These are phyloP conservation scores for Fusarium phyllophilum DNA, from an alignment of 2,329 filamentous ascomycete genomes.

Conservation along the genomic window DNA sequence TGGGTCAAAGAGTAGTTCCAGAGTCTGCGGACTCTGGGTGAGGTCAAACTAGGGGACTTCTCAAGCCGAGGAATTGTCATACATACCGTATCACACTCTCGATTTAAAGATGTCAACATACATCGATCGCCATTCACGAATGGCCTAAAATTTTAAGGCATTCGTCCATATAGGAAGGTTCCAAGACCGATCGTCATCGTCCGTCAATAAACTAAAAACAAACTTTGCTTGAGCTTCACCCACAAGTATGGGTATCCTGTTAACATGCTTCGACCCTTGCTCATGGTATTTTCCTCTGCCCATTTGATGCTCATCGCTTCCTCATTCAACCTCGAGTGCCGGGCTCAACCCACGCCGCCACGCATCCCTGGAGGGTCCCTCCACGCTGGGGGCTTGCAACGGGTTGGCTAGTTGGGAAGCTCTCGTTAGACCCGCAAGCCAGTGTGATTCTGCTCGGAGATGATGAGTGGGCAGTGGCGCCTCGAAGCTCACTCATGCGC, in stretches of 20 bases:
- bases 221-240: slow-evolving; percentile 4
- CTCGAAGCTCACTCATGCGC: slow-evolving; percentile 16
- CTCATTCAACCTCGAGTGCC: slow-evolving; percentile 20
- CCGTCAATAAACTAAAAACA: not conserved
- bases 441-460: slow-evolving; percentile 39
- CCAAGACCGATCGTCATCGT: not conserved
- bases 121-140: slow-evolving; percentile 7
- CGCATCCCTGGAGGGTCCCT: slow-evolving; percentile 29
- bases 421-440: slow-evolving; percentile 21
- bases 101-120: slow-evolving; percentile 3
- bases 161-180: slow-evolving; percentile 8
- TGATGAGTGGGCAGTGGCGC: slow-evolving; percentile 35
- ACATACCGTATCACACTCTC: not conserved
- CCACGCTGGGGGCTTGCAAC: slow-evolving; percentile 16
- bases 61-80: not conserved
- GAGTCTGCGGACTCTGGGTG: not conserved
- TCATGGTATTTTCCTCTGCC: slow-evolving; percentile 2
- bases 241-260: not conserved
- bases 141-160: not conserved
- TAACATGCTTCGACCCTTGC: not conserved
- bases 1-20: not conserved
- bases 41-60: not conserved
- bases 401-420: slow-evolving; percentile 24
- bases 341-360: slow-evolving; percentile 26
- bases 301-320: slow-evolving; percentile 25